Base-by-base conservation (phyloP, 2,329 filamentous ascomycete genomes). In the Penicillium sp. region DNA sequence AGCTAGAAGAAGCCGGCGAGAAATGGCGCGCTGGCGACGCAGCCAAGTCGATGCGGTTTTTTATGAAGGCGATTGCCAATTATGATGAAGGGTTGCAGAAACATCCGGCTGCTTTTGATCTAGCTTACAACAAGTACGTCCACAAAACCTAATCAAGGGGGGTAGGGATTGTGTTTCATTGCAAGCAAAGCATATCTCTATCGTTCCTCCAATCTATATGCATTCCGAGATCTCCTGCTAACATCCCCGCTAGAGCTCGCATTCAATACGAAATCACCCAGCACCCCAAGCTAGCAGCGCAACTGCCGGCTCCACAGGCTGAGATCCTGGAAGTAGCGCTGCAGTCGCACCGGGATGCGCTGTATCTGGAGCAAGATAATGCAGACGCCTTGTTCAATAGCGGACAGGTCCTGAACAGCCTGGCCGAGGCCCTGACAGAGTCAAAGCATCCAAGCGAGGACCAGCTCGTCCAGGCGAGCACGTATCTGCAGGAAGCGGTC, bases 11-110 rank as follows among this genome's bases (percentile, higher is more conserved):
- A 75, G 87, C 87, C 5, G 89, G 88, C 7, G 88, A 89, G 64
- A 92, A 92, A 83, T 91, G 89, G 87, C 83, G 89, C 54, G 88
- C 85, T 40, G 90, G 89, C 24, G 89, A 92, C 73, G 84, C 87
- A 22, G 85, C 82, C 53, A 92, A 91, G 70, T 84, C 86, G 4
- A 81, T 83, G 65, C 80, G 87, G 51, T 83, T 83, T 69, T 83
- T 82, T 71, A 82, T 87, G 65, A 81, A 88, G 64, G 89, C 90
- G 13, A 84, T 91, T 56, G 84, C 89, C 56, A 82, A 83, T 49
- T 92, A 92, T 70, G 84, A 87, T 64, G 83, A 86, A 57, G 90
- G 88, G 13, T 72, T 92, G 35, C 78, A 79, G 53, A 85, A 81
- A 62, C 88, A 86, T 71, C 87, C 89, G 1, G 71, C 73, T 10